Evolutionary conservation across 176 grass and related monocot genomes (phyloP), one percentile per base, ranked within the genome.

Genomic region (Triticum urartu): DNA sequence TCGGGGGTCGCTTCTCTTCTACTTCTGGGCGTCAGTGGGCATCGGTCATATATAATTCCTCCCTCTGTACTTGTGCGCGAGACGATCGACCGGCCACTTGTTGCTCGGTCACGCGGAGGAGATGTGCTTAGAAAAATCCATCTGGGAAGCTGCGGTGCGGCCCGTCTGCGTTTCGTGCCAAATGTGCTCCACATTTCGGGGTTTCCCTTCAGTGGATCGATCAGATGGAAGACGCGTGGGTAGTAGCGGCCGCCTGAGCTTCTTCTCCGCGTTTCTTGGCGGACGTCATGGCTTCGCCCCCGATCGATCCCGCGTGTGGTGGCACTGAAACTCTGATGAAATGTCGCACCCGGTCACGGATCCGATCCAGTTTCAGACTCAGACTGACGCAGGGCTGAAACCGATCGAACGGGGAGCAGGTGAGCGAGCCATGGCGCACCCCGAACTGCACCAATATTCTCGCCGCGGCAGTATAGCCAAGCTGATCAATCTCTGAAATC

Each of bases 311-410:
- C 9, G 20, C 36, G 80, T 9, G 28, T 36, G 80, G 22, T 45
- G 61, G 61, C 39, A n/a, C 62, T 21, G 39, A 81, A 79, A 67
- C 48, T 67, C 62, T 67, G 25, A 81, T 48, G 62, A 81, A 81
- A 24, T 56, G 43, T 69, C 64, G 28, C 42, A 15, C 40, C 64
- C 13, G 35, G 25, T 15, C 9, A 74, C 11, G n/a, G 62, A 17
- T 22, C 2, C 28, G 28, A 30, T 39, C 14, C 63, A 21, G 10
- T 5, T 64, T 7, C 68, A 48, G 8, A 50, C 67, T 26, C 80
- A 64, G 48, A 64, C 20, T 35, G 70, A 63, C 68, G 36, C 18
- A 11, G 45, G 24, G 34, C 7, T 11, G 24, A 21, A 66, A 63
- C 72, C 39, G 81, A 36, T 6, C 14, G 5, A 18, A 18, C 2